These are phyloP conservation scores for Tylopilus rubrobrunneus DNA, from an alignment of 768 basidiomycete genomes.

Conservation along the genomic window DNA sequence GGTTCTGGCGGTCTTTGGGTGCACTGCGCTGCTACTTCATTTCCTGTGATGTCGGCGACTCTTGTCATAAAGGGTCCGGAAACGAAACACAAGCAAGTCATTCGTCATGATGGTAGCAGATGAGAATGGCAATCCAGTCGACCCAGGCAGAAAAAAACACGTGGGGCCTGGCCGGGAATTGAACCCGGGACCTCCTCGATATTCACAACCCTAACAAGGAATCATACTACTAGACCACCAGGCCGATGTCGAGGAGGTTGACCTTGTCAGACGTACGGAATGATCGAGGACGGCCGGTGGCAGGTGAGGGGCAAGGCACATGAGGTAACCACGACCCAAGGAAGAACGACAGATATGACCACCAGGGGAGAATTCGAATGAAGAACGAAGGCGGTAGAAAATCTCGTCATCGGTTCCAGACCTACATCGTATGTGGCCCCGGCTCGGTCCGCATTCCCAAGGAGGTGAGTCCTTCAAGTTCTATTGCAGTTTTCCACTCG, in stretches of 20 bases:
- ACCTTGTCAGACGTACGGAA: not conserved
- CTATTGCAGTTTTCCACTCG: not conserved
- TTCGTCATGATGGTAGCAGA: not conserved
- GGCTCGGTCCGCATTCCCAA: not conserved
- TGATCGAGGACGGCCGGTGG: no score
- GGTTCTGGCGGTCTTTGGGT: conserved; percentile 4
- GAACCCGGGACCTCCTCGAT: conserved; percentile 85
- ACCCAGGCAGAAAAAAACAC: not conserved
- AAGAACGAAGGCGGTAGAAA: not conserved
- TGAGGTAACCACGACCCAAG: not conserved
- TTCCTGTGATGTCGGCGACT: conserved; percentile 29
- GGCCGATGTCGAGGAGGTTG: conserved; percentile 29
- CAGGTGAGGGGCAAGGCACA: not conserved
- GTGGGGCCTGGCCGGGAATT: conserved; percentile 74
- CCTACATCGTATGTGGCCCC: not conserved
- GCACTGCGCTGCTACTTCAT: conserved; percentile 26
- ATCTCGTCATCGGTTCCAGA: not conserved
- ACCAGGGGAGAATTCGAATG: not conserved
- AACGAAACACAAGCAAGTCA: not conserved
- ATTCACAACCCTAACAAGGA: conserved; percentile 49
- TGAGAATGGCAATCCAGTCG: not conserved
- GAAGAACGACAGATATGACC: no score
- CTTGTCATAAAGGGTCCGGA: conserved; percentile 15
- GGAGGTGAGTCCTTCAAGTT: not conserved
- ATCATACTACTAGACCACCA: conserved; percentile 66